phyloP scores from a whole-genome alignment of 2,329 filamentous ascomycete genomes.

The Microthyrium microscopicum region DNA sequence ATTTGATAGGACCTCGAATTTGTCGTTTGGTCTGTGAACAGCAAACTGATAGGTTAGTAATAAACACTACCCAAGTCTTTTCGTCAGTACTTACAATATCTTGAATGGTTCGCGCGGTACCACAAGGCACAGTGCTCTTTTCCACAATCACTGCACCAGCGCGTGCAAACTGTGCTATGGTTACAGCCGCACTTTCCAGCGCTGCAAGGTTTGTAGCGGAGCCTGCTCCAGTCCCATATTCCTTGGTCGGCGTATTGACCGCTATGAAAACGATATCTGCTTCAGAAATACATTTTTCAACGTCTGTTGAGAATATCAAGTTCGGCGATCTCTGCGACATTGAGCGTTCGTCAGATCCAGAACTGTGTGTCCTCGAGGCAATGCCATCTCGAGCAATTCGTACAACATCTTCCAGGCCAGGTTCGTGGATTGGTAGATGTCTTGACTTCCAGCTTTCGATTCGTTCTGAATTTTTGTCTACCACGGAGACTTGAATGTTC shows the following conservation, averaged over 20 bases:
- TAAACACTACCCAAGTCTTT: conserved; percentile 40
- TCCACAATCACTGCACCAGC: conserved; percentile 58
- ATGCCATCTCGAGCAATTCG: conserved; percentile 36
- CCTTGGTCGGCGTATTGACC: conserved; percentile 66
- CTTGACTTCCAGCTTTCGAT: conserved; percentile 58
- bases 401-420: conserved; percentile 51
- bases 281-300: conserved; percentile 41
- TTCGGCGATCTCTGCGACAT: conserved; percentile 38
- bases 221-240: conserved; percentile 49
- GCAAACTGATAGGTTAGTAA: conserved; percentile 15
- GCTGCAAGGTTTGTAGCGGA: conserved; percentile 56
- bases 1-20: conserved; percentile 63
- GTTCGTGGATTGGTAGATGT: conserved; percentile 62
- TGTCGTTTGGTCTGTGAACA: conserved; percentile 43
- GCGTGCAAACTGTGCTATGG: conserved; percentile 49
- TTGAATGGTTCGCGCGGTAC: conserved; percentile 52
- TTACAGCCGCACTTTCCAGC: conserved; percentile 51
- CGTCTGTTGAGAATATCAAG: conserved; percentile 55
- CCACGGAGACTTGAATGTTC: conserved; percentile 50
- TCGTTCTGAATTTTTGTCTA: conserved; percentile 48
- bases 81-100: conserved; percentile 38
- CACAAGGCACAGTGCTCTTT: conserved; percentile 63
- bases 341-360: conserved; percentile 11
- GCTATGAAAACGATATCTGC: conserved; percentile 59
- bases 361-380: neutral